Evolutionary conservation across 345 rosid genomes (phyloP), one percentile per base, ranked within the genome.

Genomic region (Eucalyptus curtisii): DNA sequence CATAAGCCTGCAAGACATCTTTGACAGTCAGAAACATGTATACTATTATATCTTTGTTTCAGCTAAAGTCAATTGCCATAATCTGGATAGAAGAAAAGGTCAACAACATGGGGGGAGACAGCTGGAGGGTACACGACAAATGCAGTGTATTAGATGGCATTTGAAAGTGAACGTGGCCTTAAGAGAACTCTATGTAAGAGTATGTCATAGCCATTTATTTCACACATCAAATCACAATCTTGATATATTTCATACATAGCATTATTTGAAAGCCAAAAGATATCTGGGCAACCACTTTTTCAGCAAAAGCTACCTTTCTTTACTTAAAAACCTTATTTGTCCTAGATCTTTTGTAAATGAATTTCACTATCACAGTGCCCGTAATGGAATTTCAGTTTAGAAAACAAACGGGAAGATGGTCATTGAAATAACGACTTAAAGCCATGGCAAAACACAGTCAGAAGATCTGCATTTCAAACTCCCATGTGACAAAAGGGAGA

Each of bases 1-100:
- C 99, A 92, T 98, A 98, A 64, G 99, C 99, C 99, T 98, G 98
- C 90, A 91, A 50, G 45, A 88, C 52, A 82, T 6, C 55, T 49
- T 37, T 20, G 68, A 90, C 50, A 84, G 87, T 88, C 79, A 91
- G 90, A 91, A 76, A 37, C 27, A 76, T 37, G 45, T 33, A 85
- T 47, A 40, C n/a, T 42, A 87, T 66, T 48, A 88, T 86, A 84
- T 53, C 86, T 24, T 82, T 86, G 31, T 86, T 57, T 17, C 37
- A 25, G 15, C 27, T 40, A 44, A 76, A 40, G 30, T 42, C 27
- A 76, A 76, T 76, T 76, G 47, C 84, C 47, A 3, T 20, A 20
- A 44, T 10, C 84, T 76, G 8, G 84, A 40, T 76, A 76, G 30
- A 76, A 76, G 30, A 76, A 76, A 10, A 40, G 47, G 84, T 76